Evolutionary conservation across 83 land plant species (phyloP).

Genomic region (Diphasiastrum complanatum): DNA sequence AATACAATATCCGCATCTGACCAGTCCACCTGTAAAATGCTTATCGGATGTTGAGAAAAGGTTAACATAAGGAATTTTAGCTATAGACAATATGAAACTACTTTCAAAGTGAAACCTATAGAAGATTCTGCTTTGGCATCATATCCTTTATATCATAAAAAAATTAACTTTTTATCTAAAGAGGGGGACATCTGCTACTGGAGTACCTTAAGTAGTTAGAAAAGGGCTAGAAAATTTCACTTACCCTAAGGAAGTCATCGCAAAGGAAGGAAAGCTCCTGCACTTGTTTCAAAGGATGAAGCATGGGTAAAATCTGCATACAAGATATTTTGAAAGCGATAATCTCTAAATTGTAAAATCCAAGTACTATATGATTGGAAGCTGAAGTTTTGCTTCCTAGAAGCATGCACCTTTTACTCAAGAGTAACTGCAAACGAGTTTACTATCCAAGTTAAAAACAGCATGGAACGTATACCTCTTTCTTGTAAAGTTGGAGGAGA

Average conservation of each 20-base stretch:
- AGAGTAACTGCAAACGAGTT: too few relatives aligned
- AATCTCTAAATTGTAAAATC: too few relatives aligned
- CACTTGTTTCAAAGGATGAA: slow-evolving; percentile 13
- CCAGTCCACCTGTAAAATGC: slow-evolving; percentile 17
- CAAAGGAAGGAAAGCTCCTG: slow-evolving; percentile 13
- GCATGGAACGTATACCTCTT: slow-evolving; percentile 11
- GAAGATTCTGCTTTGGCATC: not conserved
- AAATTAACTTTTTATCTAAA: too few relatives aligned
- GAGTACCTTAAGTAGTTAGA: too few relatives aligned
- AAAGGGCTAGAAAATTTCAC: too few relatives aligned
- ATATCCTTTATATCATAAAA: not conserved
- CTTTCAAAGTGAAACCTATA: not conserved
- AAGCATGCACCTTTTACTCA: too few relatives aligned
- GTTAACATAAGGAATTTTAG: too few relatives aligned
- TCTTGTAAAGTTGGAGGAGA: slow-evolving; percentile 15
- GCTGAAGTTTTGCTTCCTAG: too few relatives aligned
- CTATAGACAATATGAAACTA: too few relatives aligned
- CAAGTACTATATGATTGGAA: too few relatives aligned
- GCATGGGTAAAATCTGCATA: slow-evolving; percentile 11
- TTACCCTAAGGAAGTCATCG: slow-evolving; percentile 21
- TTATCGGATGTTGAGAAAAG: not conserved
- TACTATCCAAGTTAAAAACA: not conserved
- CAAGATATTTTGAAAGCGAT: too few relatives aligned
- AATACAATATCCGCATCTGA: slow-evolving; percentile 27
- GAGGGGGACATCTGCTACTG: too few relatives aligned